Percentiles rank a stretch among this genome's conserved stretches.
These are phyloP conservation scores for Gilbertella persicaria DNA, from an alignment of 371 early-diverging fungal genomes.

Conservation along the genomic window DNA sequence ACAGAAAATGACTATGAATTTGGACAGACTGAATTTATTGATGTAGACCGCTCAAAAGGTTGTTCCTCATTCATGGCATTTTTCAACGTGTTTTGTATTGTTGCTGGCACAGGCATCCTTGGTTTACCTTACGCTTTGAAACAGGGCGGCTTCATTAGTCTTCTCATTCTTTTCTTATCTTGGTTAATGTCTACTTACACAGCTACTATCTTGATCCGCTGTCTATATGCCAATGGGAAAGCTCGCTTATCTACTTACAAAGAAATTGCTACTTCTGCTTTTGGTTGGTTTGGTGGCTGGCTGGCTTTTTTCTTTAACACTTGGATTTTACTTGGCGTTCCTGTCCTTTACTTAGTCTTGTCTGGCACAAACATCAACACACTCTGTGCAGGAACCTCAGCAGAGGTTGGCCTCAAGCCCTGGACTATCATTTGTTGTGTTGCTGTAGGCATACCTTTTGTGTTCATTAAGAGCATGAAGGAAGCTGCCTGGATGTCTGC, in stretches of 20 bases:
- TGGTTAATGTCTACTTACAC: conserved; percentile 68
- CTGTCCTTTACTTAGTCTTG: conserved; percentile 59
- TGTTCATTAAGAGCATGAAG: conserved; percentile 61
- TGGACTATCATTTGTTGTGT: conserved; percentile 74
- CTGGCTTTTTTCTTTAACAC: conserved; percentile 55
- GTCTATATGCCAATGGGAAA: conserved; percentile 39
- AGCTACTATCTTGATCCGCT: conserved; percentile 36
- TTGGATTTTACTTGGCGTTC: conserved; percentile 56
- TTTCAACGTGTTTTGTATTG: conserved; percentile 73
- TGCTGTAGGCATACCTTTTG: conserved; percentile 51
- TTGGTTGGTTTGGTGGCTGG: conserved; percentile 45
- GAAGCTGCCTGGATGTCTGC: conserved; percentile 65
- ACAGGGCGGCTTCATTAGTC: conserved; percentile 79
- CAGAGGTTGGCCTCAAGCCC: conserved; percentile 29
- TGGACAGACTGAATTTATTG: neutral
- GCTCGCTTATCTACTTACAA: conserved; percentile 46
- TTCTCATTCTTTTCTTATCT: conserved; percentile 70
- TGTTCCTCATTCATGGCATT: conserved; percentile 45
- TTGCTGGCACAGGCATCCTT: conserved; percentile 82
- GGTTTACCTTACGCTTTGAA: conserved; percentile 79
- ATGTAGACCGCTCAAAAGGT: conserved; percentile 17
- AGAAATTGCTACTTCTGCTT: conserved; percentile 38
- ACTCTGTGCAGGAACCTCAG: conserved; percentile 36
- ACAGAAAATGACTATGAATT: neutral
- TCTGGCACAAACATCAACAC: conserved; percentile 52